Evolutionary conservation across 305 asterid genomes (phyloP).

Genomic region (Fraxinus velutina): DNA sequence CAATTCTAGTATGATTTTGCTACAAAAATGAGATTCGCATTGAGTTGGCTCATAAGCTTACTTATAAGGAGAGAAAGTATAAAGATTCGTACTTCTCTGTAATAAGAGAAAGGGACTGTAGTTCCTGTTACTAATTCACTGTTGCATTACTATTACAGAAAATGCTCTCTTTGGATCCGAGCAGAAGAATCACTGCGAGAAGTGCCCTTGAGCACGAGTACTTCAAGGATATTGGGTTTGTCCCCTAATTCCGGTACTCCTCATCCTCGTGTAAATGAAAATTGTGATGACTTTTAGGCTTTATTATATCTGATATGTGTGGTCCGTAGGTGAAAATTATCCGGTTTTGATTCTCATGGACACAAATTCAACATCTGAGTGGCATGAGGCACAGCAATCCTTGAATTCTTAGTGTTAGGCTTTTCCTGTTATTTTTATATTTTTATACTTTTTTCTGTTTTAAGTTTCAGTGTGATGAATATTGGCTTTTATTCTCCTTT

Average conservation of each 20-base stretch:
- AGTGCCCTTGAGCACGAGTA: constrained; percentile 88
- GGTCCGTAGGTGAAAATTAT: constrained; percentile 29
- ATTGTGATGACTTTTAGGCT: constrained; percentile 39
- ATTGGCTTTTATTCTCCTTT: background rate
- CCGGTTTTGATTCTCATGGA: constrained; percentile 27
- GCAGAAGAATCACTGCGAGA: constrained; percentile 85
- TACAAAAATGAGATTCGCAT: background rate
- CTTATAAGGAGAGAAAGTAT: background rate
- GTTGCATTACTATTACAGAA: constrained; percentile 44
- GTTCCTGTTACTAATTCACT: constrained; percentile 15
- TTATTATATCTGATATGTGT: constrained; percentile 27
- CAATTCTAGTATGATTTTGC: background rate
- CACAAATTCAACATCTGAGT: constrained; percentile 29
- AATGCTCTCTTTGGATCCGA: constrained; percentile 89
- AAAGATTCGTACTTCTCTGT: background rate
- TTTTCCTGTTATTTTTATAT: constrained; percentile 11
- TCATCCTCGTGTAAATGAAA: constrained; percentile 44
- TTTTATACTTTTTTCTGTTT: background rate
- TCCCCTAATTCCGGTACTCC: constrained; percentile 44
- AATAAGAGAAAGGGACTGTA: background rate
- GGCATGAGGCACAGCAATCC: constrained; percentile 22
- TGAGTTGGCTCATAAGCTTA: background rate
- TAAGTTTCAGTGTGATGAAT: constrained; percentile 25
- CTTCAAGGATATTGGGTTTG: constrained; percentile 76
- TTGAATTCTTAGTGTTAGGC: constrained; percentile 13